Base-by-base conservation (phyloP, 148 eudicot species). In the Silene conica region DNA sequence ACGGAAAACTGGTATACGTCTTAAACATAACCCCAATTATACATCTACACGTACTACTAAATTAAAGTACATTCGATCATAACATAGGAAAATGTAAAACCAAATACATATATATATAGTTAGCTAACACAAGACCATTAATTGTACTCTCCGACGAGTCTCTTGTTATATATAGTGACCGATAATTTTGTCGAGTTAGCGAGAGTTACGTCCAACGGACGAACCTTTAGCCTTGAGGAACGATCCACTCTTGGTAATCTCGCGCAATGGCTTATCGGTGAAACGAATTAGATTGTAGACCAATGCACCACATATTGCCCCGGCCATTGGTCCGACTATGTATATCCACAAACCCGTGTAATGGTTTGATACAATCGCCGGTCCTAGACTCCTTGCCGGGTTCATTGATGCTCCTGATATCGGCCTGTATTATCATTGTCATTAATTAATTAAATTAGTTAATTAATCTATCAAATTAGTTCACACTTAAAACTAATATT, bases 221-320 rank as follows among this genome's bases (percentile, higher is more conserved):
- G 77, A 79, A 2, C 78, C 66, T 38, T 80, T 80, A 19, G 79
- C 28, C 43, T 80, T 62, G 6, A 74, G 63, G 64, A 78, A 87
- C 9, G 86, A 87, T 0, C 83, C 86, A 69, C 78, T 85, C 66
- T 79, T 87, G 46, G 85, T 78, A 26, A 85, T 77, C 69, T 89
- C 87, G 16, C 87, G 83, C 66, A 90, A 70, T 16, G 96, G 96
- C 74, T 88, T 88, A 20, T 88, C 79, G 0, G 96, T 89, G 73
- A 87, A 89, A 69, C 91, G 75, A 57, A 91, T 91, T 46, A 87
- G 58, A 76, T 89, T 89, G 71, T 91, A 91, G 72, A 86, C 96
- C 91, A 82, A 83, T 2, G 89, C 92, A 12, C 96, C 96, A 12
- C 84, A 74, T 16, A 87, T 73, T 5, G 96, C 90, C 16, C 94